A percentile compares a stretch with the other conserved stretches of the same genome.
phyloP scores from a whole-genome alignment of 345 rosid genomes.

The Sisymbrium altissimum region DNA sequence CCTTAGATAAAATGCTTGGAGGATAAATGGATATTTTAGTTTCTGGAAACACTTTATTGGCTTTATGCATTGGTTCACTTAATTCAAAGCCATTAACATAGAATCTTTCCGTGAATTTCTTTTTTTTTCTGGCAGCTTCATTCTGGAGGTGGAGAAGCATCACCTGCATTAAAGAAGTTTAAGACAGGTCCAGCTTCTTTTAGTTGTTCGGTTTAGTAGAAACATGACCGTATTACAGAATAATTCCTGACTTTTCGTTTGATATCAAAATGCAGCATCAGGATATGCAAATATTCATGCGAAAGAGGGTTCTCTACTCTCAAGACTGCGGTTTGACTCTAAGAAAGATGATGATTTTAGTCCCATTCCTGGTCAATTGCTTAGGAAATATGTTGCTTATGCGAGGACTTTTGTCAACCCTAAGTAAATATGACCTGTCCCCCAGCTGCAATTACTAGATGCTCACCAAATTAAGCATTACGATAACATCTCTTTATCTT shows the following conservation, averaged over 20 bases:
- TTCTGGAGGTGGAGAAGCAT: constrained; percentile 56
- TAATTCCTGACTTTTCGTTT: constrained; percentile 3
- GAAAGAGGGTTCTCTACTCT: constrained; percentile 60
- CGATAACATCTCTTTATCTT: constrained; percentile 18
- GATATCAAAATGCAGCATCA: constrained; percentile 42
- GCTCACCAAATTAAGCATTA: constrained; percentile 3
- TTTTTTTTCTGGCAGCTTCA: constrained; percentile 62
- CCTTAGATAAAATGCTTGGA: not conserved
- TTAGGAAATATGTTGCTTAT: constrained; percentile 89
- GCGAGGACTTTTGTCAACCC: constrained; percentile 80
- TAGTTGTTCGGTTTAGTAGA: constrained; percentile 27
- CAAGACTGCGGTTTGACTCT: constrained; percentile 74
- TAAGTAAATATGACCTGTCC: constrained; percentile 50
- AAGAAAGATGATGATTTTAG: constrained; percentile 62
- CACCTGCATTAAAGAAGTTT: constrained; percentile 48
- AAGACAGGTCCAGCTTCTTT: constrained; percentile 43
- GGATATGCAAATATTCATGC: constrained; percentile 40
- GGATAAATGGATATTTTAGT: not conserved
- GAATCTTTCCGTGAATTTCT: not conserved
- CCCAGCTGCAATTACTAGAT: constrained; percentile 2
- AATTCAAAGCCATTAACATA: not conserved
- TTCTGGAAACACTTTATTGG: not conserved
- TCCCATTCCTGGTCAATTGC: constrained; percentile 82
- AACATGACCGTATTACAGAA: not conserved
- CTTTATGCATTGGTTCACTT: not conserved